Percentiles rank a stretch among this genome's conserved stretches.
Conservation (phyloP, 805 yeast species). For the Middelhovenomyces tepae region DNA sequence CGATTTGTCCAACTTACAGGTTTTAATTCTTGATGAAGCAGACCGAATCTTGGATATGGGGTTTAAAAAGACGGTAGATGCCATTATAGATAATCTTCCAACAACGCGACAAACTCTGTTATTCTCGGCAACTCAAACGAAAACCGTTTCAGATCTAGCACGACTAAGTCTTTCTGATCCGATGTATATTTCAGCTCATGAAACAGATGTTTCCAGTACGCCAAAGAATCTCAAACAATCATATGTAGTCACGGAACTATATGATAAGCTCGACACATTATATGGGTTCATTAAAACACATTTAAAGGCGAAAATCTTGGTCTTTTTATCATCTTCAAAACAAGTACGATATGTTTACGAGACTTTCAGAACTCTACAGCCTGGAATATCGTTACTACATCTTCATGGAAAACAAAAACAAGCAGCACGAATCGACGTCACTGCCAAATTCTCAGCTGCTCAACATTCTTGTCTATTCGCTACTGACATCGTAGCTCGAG, state of each 20-base stretch:
- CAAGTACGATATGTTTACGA: constrained; percentile 89
- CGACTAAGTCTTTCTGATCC: constrained; percentile 65
- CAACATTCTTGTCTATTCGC: constrained; percentile 78
- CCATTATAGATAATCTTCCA: constrained; percentile 69
- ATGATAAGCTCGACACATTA: constrained; percentile 75
- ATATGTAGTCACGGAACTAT: constrained; percentile 60
- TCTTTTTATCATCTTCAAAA: constrained; percentile 78
- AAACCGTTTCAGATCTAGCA: constrained; percentile 73
- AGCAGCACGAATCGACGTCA: constrained; percentile 76
- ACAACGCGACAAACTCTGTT: constrained; percentile 73
- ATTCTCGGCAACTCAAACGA: constrained; percentile 86
- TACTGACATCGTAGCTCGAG: constrained; percentile 88
- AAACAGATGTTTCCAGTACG: constrained; percentile 38
- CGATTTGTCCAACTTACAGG: constrained; percentile 64
- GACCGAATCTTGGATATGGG: constrained; percentile 94
- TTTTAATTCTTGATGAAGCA: constrained; percentile 82
- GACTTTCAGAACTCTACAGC: constrained; percentile 76
- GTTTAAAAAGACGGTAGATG: constrained; percentile 73
- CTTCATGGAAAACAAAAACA: constrained; percentile 87
- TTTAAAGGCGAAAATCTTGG: constrained; percentile 68
- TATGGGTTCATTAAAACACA: constrained; percentile 85
- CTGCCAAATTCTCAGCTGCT: constrained; percentile 66
- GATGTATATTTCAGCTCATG: constrained; percentile 44
- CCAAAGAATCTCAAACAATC: constrained; percentile 83
- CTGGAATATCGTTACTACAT: constrained; percentile 82